Evolutionary conservation across 2,329 filamentous ascomycete genomes (phyloP).

Genomic region (Periconia macrospinosa): DNA sequence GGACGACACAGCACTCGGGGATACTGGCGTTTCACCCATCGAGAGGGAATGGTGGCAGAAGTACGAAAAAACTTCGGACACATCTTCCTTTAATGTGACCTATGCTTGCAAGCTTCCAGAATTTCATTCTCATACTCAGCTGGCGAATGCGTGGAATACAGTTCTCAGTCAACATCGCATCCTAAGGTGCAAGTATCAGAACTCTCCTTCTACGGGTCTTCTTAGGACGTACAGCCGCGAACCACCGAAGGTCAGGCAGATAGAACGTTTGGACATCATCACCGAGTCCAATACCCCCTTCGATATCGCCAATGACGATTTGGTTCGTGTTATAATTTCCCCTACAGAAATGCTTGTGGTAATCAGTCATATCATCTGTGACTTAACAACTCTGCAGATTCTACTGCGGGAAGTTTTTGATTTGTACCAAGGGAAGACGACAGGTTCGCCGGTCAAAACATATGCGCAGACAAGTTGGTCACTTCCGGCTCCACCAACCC

Average conservation of each 20-base stretch:
- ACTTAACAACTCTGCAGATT: background rate
- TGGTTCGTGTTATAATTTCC: background rate
- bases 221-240: background rate
- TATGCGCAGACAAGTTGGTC: conserved; percentile 2
- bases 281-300: background rate
- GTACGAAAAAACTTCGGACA: background rate
- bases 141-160: conserved; percentile 1
- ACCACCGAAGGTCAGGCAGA: background rate
- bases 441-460: background rate
- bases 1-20: background rate
- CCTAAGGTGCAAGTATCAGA: background rate
- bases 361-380: conserved; percentile 5
- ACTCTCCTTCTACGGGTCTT: background rate
- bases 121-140: background rate
- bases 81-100: conserved; percentile 4
- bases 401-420: background rate
- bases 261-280: background rate
- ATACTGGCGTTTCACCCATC: conserved; percentile 14
- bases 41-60: conserved; percentile 19
- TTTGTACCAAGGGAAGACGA: background rate
- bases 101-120: background rate
- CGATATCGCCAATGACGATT: background rate
- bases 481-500: conserved; percentile 3
- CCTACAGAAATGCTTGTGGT: conserved; percentile 1
- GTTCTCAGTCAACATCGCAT: background rate